phyloP scores from a whole-genome alignment of 2,329 filamentous ascomycete species.

The Aspergillus fructus region DNA sequence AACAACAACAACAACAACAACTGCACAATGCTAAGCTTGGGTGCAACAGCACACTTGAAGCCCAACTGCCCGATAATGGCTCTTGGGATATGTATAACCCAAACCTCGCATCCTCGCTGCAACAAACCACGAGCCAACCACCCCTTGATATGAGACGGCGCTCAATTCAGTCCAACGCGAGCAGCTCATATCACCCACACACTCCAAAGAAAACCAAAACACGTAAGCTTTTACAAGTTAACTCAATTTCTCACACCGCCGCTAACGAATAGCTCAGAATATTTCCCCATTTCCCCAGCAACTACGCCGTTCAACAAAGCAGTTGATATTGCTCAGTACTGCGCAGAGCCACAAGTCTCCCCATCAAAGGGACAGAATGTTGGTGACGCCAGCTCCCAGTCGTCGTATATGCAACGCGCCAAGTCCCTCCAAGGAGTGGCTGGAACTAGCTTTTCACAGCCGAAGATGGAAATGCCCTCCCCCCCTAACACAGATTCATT shows the following conservation, averaged over 20 bases:
- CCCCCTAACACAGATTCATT: conserved; percentile 56
- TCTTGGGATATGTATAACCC: conserved; percentile 29
- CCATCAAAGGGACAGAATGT: conserved; percentile 40
- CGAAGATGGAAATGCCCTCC: conserved; percentile 52
- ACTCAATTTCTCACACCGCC: not conserved
- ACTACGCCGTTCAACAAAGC: conserved; percentile 57
- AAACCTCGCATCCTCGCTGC: conserved; percentile 20
- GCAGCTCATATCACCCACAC: conserved; percentile 51
- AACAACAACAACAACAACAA: conserved; percentile 33
- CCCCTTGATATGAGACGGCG: conserved; percentile 31
- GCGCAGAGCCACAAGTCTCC: conserved; percentile 39
- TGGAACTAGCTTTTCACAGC: conserved; percentile 31
- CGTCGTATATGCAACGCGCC: conserved; percentile 45
- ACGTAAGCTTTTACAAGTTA: conserved; percentile 48
- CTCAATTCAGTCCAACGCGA: conserved; percentile 40
- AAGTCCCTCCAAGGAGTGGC: conserved; percentile 48
- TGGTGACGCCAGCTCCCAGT: conserved; percentile 31
- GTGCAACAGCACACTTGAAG: conserved; percentile 20
- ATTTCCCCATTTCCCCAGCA: conserved; percentile 66
- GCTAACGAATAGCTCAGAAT: conserved; percentile 46
- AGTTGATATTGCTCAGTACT: conserved; percentile 37
- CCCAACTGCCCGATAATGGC: conserved; percentile 24
- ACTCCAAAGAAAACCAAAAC: conserved; percentile 63
- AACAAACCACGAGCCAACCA: conserved; percentile 25
- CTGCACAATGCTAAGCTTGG: conserved; percentile 18